These are phyloP conservation scores for Yamadazyma paraphyllophila DNA, from an alignment of 805 yeast species.

Conservation along the genomic window DNA sequence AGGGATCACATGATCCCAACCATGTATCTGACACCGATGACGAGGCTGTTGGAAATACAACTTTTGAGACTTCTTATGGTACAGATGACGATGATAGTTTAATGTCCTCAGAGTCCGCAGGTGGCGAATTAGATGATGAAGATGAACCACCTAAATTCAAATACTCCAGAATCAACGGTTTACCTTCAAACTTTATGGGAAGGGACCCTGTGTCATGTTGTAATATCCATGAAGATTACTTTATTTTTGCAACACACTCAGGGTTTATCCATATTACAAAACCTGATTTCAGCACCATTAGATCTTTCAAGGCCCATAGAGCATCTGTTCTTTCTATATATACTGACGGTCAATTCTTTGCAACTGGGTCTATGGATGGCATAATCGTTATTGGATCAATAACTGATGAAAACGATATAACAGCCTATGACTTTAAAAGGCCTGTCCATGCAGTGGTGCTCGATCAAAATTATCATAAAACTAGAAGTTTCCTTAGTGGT, in stretches of 20 bases:
- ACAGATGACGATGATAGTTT: constrained; percentile 8
- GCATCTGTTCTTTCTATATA: constrained; percentile 77
- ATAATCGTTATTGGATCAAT: constrained; percentile 80
- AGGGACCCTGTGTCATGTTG: constrained; percentile 79
- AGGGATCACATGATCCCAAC: neutral
- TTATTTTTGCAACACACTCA: constrained; percentile 86
- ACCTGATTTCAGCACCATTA: constrained; percentile 56
- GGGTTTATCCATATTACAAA: constrained; percentile 72
- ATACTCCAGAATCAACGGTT: constrained; percentile 64
- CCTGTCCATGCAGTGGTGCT: constrained; percentile 87
- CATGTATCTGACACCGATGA: constrained; percentile 3
- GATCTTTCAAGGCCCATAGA: constrained; percentile 80
- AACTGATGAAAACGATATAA: constrained; percentile 56
- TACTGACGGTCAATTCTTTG: constrained; percentile 71
- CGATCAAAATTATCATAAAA: constrained; percentile 62
- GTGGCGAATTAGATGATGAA: constrained; percentile 33
- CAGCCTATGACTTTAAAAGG: constrained; percentile 77
- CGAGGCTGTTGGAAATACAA: constrained; percentile 15
- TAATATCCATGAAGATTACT: constrained; percentile 54
- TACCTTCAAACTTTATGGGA: constrained; percentile 69
- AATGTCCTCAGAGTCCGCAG: neutral
- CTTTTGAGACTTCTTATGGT: constrained; percentile 16
- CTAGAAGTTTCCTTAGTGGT: constrained; percentile 75
- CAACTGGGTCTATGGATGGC: constrained; percentile 93
- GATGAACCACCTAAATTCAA: constrained; percentile 70